Conservation (phyloP, 2,329 filamentous ascomycete genomes). For the Aureobasidium sp. region DNA sequence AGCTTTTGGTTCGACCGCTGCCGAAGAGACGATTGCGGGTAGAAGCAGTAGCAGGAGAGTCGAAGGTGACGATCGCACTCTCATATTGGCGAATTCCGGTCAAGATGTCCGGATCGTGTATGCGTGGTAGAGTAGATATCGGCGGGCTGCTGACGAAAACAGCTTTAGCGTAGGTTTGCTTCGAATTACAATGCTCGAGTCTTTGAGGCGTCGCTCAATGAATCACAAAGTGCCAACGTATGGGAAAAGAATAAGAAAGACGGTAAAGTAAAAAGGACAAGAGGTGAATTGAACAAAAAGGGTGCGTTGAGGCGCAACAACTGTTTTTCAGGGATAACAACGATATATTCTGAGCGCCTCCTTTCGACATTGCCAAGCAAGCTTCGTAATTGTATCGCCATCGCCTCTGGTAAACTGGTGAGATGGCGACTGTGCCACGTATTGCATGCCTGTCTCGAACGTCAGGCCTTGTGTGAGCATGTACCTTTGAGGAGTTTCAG, state of each 20-base stretch:
- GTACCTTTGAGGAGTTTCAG: not conserved
- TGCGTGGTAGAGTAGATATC: not conserved
- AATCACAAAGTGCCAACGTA: not conserved
- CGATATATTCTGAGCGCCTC: conserved; percentile 9
- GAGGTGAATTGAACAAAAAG: not conserved
- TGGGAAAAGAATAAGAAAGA: not conserved
- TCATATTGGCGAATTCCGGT: conserved; percentile 41
- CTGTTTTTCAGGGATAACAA: conserved; percentile 13
- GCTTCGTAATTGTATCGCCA: not conserved
- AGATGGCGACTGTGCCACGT: not conserved
- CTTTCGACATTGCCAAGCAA: conserved; percentile 12
- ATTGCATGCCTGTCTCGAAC: not conserved
- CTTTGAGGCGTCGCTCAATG: conserved; percentile 22
- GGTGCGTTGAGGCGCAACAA: not conserved
- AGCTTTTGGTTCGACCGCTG: conserved; percentile 25
- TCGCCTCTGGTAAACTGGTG: not conserved
- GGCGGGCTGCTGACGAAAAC: conserved; percentile 12
- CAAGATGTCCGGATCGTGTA: conserved; percentile 3
- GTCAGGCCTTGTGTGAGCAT: not conserved
- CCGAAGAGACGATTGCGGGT: conserved; percentile 47
- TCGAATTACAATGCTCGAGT: not conserved
- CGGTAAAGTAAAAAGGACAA: conserved; percentile 1
- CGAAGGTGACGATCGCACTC: conserved; percentile 40
- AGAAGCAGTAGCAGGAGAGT: conserved; percentile 56
- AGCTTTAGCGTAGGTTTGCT: not conserved